Evolutionary conservation across 2,329 filamentous ascomycete species (phyloP), one percentile per base, ranked within the genome.

Genomic region (Dothistroma septosporum): DNA sequence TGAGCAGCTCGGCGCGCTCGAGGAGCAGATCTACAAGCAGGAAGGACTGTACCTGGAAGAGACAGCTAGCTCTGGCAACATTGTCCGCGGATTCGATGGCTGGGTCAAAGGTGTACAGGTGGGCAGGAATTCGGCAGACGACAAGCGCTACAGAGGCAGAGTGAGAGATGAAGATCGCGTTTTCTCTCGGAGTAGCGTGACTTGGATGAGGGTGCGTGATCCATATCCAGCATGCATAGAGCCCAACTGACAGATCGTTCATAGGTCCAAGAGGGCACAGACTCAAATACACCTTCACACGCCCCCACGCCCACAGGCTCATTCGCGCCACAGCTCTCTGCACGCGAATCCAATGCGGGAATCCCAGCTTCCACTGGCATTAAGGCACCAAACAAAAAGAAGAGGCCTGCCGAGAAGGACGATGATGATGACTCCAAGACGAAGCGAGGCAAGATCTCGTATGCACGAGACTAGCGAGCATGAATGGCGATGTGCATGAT

Each of bases 71-170:
- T 84, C 85, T 21, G 94, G 94, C 49, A 99, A 99, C 78, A 97
- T 99, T 73, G 93, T 99, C 74, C 92, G 90, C 53, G 94, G 94
- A 22, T 99, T 99, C 76, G 94, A 99, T 76, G 95, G 92, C 74
- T 99, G 97, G 78, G 95, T 96, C 80, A 99, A 99, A 76, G 92
- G 83, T 4, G 82, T 86, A 11, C 81, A 85, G 66, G 81, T 78
- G 3, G 76, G 75, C 31, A 50, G 76, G 72, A 59, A 76, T 71
- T 37, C 71, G 67, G 61, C 72, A 85, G 71, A 84, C 87, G 73
- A 87, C 87, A 74, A 88, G 70, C 85, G 89, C 70, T 85, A 89
- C 74, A 81, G 78, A 62, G 78, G 83, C 24, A 83, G 84, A 5
- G 79, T 88, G 53, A 82, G 81, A 62, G 90, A 92, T 56, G 82